Base-by-base conservation (phyloP, 495 filamentous ascomycete species). In the Penicillium goetzii region DNA sequence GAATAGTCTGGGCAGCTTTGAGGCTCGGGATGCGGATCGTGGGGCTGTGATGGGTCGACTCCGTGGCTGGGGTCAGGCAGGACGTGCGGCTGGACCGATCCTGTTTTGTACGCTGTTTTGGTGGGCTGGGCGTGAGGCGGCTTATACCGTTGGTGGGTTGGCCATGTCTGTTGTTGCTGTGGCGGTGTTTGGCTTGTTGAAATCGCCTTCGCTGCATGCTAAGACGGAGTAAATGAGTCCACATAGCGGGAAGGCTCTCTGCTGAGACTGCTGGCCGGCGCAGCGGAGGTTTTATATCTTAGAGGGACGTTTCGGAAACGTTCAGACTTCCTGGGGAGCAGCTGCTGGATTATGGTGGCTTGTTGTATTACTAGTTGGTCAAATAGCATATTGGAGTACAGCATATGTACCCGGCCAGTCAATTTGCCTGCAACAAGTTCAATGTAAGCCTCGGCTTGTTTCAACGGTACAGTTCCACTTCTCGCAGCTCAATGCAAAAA, bases 51-150 rank as follows among this genome's bases (percentile, higher is more conserved):
- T 98, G 62, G 95, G 95, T 0, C 86, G 91, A 54, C 86, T 97
- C 61, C 80, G 95, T 25, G 94, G 92, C 70, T 91, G 87, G 79
- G 89, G 95, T 4, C 95, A 98, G 78, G 80, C 93, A 11, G 96
- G 95, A 3, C 81, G 96, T 25, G 91, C 93, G 4, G 74, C 94
- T 21, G 95, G 95, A 0, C 95, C 95, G 2, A 68, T 98, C 26
- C 71, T 96, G 50, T 99, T 98, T 69, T 97, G 94, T 66, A 89
- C 91, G n/a, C 81, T 99, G 60, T 99, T 98, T 78, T 99, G 95
- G 95, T 99, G 96, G 96, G 93, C 92, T 33, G 95, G 96, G 0
- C 80, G 95, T 41, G 89, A 96, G 69, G 78, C 88, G 17, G 95
- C 95, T 1, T 99, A 97, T 74, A 81, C 79, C 1, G 80, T 90